Conservation (phyloP, 2,329 filamentous ascomycete genomes). For the Herpotrichia juniperi region DNA sequence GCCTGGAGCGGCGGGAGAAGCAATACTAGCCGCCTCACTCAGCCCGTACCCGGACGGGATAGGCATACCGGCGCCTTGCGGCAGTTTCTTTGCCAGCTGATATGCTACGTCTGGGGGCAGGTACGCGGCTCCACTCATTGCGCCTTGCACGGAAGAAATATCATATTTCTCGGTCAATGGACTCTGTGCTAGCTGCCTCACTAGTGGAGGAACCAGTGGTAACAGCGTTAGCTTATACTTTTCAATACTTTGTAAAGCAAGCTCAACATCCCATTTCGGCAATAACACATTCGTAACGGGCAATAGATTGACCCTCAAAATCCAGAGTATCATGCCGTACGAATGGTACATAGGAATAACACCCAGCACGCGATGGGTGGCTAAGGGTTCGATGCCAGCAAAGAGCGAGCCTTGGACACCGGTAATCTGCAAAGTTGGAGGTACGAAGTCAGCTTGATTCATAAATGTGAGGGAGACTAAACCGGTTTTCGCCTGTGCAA, state of each 20-base stretch:
- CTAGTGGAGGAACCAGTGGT: constrained; percentile 34
- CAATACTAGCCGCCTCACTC: constrained; percentile 36
- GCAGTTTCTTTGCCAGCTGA: constrained; percentile 33
- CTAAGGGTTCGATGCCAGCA: constrained; percentile 26
- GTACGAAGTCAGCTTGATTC: too few species aligned
- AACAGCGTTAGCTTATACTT: constrained; percentile 32
- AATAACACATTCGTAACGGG: constrained; percentile 30
- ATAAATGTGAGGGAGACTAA: too few species aligned
- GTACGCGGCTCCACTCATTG: constrained; percentile 34
- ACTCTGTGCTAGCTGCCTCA: constrained; percentile 33
- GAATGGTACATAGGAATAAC: constrained; percentile 41
- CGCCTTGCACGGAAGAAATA: constrained; percentile 26
- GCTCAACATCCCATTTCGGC: constrained; percentile 34
- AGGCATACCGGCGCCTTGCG: constrained; percentile 26
- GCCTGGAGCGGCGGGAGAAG: constrained; percentile 24
- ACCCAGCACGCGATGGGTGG: constrained; percentile 21
- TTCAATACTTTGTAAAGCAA: constrained; percentile 31
- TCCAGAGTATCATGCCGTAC: constrained; percentile 40
- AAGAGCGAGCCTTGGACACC: constrained; percentile 27
- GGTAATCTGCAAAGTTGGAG: too few species aligned
- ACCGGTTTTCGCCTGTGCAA: too few species aligned
- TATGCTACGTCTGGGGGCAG: constrained; percentile 35
- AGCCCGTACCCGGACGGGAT: constrained; percentile 36
- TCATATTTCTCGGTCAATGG: constrained; percentile 36
- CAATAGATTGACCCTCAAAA: constrained; percentile 31